Conservation (phyloP, 169 alveolate species). For the Ichthyophthirius multifiliis region DNA sequence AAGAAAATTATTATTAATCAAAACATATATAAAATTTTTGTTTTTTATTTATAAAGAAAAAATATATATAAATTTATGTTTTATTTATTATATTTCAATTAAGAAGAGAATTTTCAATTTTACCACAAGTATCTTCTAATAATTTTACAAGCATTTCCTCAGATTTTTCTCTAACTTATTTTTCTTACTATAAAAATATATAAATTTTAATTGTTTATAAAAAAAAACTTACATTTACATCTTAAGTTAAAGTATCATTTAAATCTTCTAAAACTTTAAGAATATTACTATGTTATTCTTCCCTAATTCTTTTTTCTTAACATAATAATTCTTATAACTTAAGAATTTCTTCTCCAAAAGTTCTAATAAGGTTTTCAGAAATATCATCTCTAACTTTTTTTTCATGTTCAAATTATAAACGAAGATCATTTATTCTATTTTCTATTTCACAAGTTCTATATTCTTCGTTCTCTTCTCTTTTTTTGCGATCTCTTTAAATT, state of each 20-base stretch:
- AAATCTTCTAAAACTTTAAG: neutral
- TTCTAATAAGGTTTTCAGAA: constrained; percentile 1
- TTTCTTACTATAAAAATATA: constrained; percentile 12
- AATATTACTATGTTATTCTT: neutral
- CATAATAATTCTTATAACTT: neutral
- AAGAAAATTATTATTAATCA: no score
- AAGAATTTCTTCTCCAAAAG: neutral
- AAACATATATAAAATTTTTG: no score
- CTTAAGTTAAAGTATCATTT: neutral
- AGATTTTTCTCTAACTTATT: constrained; percentile 17
- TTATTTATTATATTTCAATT: no score
- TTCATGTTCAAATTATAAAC: neutral
- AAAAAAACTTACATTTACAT: neutral
- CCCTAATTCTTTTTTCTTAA: constrained; percentile 1
- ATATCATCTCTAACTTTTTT: constrained; percentile 7
- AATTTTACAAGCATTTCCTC: constrained; percentile 18
- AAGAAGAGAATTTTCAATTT: constrained; percentile 5
- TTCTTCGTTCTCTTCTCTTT: constrained; percentile 1
- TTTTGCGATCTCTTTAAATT: neutral
- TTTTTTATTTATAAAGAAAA: no score
- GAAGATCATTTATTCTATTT: neutral
- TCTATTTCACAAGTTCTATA: neutral
- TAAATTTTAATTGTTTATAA: no score
- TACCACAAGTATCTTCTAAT: constrained; percentile 26
- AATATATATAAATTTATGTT: no score